Base-by-base conservation (phyloP, 441 rosid species). In the Breynia disticha region DNA sequence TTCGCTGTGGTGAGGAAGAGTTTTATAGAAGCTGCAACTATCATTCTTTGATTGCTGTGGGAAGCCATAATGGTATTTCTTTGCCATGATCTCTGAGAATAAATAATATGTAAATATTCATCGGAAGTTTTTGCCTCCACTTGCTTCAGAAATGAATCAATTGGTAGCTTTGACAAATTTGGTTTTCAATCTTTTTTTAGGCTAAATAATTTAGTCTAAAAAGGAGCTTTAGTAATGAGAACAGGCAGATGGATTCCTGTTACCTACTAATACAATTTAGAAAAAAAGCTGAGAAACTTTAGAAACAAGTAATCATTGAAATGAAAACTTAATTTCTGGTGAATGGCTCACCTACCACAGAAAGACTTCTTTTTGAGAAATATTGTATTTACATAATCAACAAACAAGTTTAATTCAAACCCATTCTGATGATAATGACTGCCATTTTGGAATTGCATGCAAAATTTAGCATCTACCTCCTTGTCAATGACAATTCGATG, bases 1-100 rank as follows among this genome's bases (percentile, higher is more conserved):
- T 48, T 53, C 50, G 52, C 19, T 20, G 56, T 35, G 11, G 28
- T 6, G 44, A 56, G 61, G 46, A 56, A 47, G 60, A 63, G 57
- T 11, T 41, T n/a, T 41, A 41, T 15, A 41, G 44, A 41, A 41
- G 17, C 46, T 46, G 20, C 46, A 32, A 63, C 37, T 19, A 35
- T 32, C 68, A 66, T 74, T 79, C 66, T 74, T 76, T 74, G 62
- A 62, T 54, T 50, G 65, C 68, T 60, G 60, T 59, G 68, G 59
- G 68, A 19, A 56, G 66, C 69, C 38, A 48, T 38, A 28, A 59
- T 45, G 38, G 53, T 56, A 50, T 71, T 55, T 57, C 72, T 57
- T 65, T 55, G 54, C 76, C 74, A 63, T 65, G 55, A 17, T 52
- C 54, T 43, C 38, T 56, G 50, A 41, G 59, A 67, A 19, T 52